Conservation (phyloP, 148 eudicot species). For the Nyssa sinensis region DNA sequence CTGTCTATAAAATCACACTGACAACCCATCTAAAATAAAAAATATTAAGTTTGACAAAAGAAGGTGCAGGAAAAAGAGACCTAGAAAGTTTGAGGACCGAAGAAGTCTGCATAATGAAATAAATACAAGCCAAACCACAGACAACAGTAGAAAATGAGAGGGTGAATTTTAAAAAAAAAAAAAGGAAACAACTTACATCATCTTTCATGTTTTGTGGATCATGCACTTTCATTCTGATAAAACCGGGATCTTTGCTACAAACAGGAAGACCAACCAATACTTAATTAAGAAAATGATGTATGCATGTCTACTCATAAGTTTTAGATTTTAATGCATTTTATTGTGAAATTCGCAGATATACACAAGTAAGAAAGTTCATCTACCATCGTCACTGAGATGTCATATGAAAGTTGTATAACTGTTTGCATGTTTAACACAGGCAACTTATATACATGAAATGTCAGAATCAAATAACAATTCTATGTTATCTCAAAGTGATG, state of each 20-base stretch:
- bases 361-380: not conserved
- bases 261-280: constrained; percentile 5
- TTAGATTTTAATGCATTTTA: not conserved
- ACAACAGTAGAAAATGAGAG: not conserved
- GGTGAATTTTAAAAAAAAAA: not conserved
- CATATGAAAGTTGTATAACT: too few species aligned
- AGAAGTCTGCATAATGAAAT: constrained; percentile 1
- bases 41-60: constrained; percentile 6
- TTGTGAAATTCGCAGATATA: not conserved
- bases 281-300: not conserved
- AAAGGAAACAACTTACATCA: constrained; percentile 64
- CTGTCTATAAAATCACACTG: not conserved
- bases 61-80: not conserved
- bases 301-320: not conserved
- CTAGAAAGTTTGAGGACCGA: not conserved
- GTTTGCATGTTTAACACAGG: too few species aligned
- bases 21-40: not conserved
- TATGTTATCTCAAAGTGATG: too few species aligned
- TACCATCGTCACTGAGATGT: too few species aligned
- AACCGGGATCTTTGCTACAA: constrained; percentile 96
- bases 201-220: constrained; percentile 86
- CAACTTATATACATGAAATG: too few species aligned
- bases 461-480: too few species aligned
- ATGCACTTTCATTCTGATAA: constrained; percentile 70
- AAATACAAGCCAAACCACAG: not conserved